Evolutionary conservation across 331 rosid genomes (phyloP).

Genomic region (Erythrophleum ivorense): DNA sequence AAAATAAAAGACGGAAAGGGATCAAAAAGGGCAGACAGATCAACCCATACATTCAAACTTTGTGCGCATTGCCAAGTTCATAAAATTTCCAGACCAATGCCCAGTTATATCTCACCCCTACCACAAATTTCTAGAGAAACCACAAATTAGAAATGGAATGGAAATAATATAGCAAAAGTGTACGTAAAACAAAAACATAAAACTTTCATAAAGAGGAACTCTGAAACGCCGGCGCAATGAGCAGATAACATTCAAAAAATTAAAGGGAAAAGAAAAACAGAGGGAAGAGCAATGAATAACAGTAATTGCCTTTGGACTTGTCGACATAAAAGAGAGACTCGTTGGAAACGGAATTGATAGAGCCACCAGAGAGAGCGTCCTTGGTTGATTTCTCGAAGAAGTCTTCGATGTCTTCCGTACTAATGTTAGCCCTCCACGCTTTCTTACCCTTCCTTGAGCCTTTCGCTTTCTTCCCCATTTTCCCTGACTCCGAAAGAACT

Average conservation of each 20-base stretch:
- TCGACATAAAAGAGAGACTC: constrained; percentile 75
- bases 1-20: constrained; percentile 23
- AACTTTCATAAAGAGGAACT: not conserved
- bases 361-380: constrained; percentile 86
- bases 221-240: not conserved
- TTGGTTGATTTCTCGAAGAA: constrained; percentile 81
- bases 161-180: not conserved
- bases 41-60: constrained; percentile 7
- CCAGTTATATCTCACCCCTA: not conserved
- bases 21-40: constrained; percentile 8
- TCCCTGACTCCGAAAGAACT: not conserved
- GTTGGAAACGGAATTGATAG: constrained; percentile 59
- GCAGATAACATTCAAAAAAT: not conserved
- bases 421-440: constrained; percentile 86
- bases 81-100: not conserved
- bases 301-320: constrained; percentile 70
- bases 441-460: constrained; percentile 88
- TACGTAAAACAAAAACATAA: not conserved
- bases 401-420: constrained; percentile 76
- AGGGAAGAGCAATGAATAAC: not conserved
- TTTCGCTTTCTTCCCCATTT: constrained; percentile 80
- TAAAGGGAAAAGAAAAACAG: not conserved
- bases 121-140: not conserved
- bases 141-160: not conserved
- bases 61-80: constrained; percentile 22